phyloP scores from a whole-genome alignment of 192 early-diverging fungal species.

The Jimgerdemannia lactiflua region DNA sequence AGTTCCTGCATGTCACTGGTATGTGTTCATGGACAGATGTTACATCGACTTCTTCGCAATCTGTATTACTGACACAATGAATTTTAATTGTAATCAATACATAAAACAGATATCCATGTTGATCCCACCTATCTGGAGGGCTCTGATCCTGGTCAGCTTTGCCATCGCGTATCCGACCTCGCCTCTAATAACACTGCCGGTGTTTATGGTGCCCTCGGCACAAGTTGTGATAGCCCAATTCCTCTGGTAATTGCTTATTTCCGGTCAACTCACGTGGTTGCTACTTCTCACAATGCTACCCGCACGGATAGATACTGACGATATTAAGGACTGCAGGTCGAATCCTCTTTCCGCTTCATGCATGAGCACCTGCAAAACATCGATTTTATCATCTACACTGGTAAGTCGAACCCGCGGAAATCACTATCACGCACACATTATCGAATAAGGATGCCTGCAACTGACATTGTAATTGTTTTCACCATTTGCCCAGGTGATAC shows the following conservation, averaged over 20 bases:
- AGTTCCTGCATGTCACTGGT: conserved; percentile 35
- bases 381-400: conserved; percentile 44
- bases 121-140: conserved; percentile 26
- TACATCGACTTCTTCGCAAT: neutral
- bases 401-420: neutral
- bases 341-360: conserved; percentile 28
- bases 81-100: neutral
- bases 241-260: conserved; percentile 11
- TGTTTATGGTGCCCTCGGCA: conserved; percentile 28
- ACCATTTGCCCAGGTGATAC: conserved; percentile 15
- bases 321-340: neutral
- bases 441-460: neutral
- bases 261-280: conserved; percentile 4
- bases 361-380: conserved; percentile 17
- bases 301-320: too few relatives aligned
- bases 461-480: neutral
- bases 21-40: neutral
- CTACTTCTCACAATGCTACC: too few relatives aligned
- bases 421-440: too few relatives aligned
- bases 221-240: conserved; percentile 29
- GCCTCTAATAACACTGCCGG: conserved; percentile 24
- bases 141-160: conserved; percentile 26
- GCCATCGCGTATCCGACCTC: conserved; percentile 21
- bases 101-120: conserved; percentile 33
- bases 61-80: neutral